A percentile compares a stretch with the other conserved stretches of the same genome.
Conservation (phyloP, 805 yeast species). For the Candida ovalis region DNA sequence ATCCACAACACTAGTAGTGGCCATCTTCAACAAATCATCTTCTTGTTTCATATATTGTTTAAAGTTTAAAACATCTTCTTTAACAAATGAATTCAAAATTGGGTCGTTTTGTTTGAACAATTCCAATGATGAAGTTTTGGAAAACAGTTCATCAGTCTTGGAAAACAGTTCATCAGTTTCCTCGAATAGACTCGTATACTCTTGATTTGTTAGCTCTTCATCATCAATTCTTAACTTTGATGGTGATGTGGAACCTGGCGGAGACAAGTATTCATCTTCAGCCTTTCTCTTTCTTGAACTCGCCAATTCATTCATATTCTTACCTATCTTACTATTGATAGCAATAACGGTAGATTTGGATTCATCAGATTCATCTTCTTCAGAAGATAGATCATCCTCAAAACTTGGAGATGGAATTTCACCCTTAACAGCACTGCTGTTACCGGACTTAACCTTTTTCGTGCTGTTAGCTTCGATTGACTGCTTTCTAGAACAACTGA, state of each 20-base stretch:
- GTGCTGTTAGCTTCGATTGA: slow-evolving; percentile 9
- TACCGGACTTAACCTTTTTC: slow-evolving; percentile 2
- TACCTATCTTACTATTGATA: background rate
- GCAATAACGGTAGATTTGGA: slow-evolving; percentile 3
- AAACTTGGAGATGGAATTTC: slow-evolving; percentile 23
- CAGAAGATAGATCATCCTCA: slow-evolving; percentile 21
- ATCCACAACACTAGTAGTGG: background rate
- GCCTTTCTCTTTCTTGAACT: slow-evolving; percentile 14
- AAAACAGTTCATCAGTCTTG: slow-evolving; percentile 16
- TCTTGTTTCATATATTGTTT: slow-evolving; percentile 13
- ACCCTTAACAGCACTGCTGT: background rate
- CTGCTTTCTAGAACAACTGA: slow-evolving; percentile 18
- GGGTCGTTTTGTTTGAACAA: slow-evolving; percentile 24
- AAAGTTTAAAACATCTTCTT: slow-evolving; percentile 8
- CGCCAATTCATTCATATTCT: background rate
- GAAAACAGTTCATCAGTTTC: slow-evolving; percentile 20
- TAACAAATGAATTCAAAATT: slow-evolving; percentile 10
- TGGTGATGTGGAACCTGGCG: slow-evolving; percentile 31
- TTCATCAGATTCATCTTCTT: slow-evolving; percentile 14
- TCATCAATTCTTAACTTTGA: slow-evolving; percentile 27
- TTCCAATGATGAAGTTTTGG: slow-evolving; percentile 22
- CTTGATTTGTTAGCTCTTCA: slow-evolving; percentile 23
- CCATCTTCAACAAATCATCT: slow-evolving; percentile 7
- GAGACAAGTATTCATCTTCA: slow-evolving; percentile 24
- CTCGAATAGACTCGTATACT: slow-evolving; percentile 26